Evolutionary conservation across 108 stramenopile species (phyloP).

Genomic region (Cafeteria roenbergensis): DNA sequence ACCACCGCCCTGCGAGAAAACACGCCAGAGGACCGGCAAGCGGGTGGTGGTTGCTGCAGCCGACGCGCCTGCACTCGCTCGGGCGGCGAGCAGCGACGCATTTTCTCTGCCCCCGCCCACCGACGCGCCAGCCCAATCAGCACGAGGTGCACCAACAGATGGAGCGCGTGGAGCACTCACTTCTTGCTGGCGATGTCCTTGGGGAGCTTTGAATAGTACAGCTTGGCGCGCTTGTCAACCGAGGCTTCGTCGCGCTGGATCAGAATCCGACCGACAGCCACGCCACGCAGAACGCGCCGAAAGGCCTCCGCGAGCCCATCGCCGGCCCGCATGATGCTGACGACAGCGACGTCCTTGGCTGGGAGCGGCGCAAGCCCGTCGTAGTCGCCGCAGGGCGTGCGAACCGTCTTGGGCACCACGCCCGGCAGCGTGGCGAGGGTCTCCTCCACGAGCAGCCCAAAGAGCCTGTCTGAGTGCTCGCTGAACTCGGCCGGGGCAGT

Average conservation of each 20-base stretch:
- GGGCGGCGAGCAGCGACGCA: too few species aligned
- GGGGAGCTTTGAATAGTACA: constrained; percentile 83
- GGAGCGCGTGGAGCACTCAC: too few species aligned
- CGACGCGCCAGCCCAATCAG: too few species aligned
- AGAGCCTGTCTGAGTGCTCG: constrained; percentile 2
- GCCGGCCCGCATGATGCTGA: constrained; percentile 81
- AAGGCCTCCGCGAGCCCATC: constrained; percentile 73
- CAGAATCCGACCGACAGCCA: constrained; percentile 74
- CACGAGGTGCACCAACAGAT: too few species aligned
- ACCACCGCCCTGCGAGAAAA: too few species aligned
- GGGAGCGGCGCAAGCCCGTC: constrained; percentile 34
- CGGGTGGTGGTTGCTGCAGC: too few species aligned
- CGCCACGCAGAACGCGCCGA: constrained; percentile 55
- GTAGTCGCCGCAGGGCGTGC: constrained; percentile 59
- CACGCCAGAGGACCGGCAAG: too few species aligned
- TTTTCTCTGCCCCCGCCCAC: too few species aligned
- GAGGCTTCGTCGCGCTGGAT: constrained; percentile 86
- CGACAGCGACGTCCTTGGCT: constrained; percentile 47
- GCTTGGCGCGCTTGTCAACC: constrained; percentile 58
- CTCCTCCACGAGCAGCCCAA: constrained; percentile 64
- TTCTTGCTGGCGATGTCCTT: constrained; percentile 48
- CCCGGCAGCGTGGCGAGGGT: constrained; percentile 55
- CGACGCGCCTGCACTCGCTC: too few species aligned
- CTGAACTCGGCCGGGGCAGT: not conserved
- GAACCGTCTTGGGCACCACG: constrained; percentile 27